Evolutionary conservation across 176 grass and related monocot species (phyloP), one percentile per base, ranked within the genome.

Genomic region (Triticum turgidum): DNA sequence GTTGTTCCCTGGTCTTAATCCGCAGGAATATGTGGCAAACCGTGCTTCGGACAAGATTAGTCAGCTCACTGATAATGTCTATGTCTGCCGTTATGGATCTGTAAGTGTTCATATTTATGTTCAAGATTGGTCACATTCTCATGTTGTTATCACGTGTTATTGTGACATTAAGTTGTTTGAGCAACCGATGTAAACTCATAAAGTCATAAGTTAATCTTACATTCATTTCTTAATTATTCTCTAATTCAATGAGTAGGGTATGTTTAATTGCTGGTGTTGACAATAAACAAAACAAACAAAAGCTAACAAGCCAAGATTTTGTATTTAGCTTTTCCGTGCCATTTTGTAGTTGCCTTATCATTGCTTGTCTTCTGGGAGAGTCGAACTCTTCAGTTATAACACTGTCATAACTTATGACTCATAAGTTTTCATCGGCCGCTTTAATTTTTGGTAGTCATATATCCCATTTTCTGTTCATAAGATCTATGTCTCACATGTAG

Each of bases 1-100:
- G 41, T 78, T 86, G 7, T 42, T 90, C 0, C 22, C 8, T 78
- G 54, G 1, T 73, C 32, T 62, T 86, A 59, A 82, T 87, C 15
- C 62, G 9, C 76, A 99, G 97, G 97, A 67, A 94, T 94, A 96
- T 76, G 95, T 98, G 6, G 95, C 95, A 0, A 98, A 98, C 82
- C 90, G 95, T 85, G 93, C 93, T 11, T 98, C 95, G 0, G 95
- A 98, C 80, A 98, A 98, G 83, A 98, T 98, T 45, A 91, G 93
- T 11, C 85, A 86, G 80, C 77, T 98, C 52, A 98, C 95, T 14
- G 95, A 98, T 47, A 98, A 95, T 85, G 95, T 98, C n/a, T 95
- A 90, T 65, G 80, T 98, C 22, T 98, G 95, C 61, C 89, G 93
- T 61, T 98, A 89, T 87, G 95, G 95, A 93, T 98, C 95, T 79